Base-by-base conservation (phyloP, 805 yeast species). In the Lipomyces lipofer region DNA sequence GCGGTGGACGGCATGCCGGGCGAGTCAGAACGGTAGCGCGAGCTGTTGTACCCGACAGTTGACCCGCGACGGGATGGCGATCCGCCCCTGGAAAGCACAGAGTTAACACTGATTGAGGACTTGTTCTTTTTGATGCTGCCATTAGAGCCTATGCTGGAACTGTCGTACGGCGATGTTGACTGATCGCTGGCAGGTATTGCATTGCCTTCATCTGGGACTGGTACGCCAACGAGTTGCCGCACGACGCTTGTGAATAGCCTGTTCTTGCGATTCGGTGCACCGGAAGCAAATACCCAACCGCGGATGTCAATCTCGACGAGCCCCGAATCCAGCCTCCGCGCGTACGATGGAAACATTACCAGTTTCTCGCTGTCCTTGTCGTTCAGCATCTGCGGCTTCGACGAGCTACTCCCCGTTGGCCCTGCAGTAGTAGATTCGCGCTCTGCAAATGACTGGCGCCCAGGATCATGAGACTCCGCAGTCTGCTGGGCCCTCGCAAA, bases 271-370 rank as follows among this genome's bases (percentile, higher is more conserved):
- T 80, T 78, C 75, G 82, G 78, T 7, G 78, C 73, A 0, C 95
- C 95, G 0, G 90, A 88, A 39, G 86, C 75, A 49, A 65, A 77
- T 25, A 86, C 71, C 78, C 86, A 81, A 5, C 97, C 96, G 42
- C 87, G 76, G 2, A 91, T 80, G 32, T 82, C 81, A 1, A 85
- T 79, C 36, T 78, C 78, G 59, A 74, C 81, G 48, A 73, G 75
- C 6, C 64, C 64, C 13, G 64, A 67, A 17, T 58, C 64, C 12
- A 64, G 59, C 9, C 59, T 53, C 5, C 80, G 69, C 0, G 83
- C 75, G 67, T 77, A 84, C 3, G 84, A 77, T 21, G 85, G 85
- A 61, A 80, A 83, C 36, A 85, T 69, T 1, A 81, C 68, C n/a
- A 88, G 76, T 15, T 78, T 71, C 28, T 89, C 82, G 60, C 85